Conservation (phyloP, 805 yeast genomes). For the Kluyveromyces lactis region DNA sequence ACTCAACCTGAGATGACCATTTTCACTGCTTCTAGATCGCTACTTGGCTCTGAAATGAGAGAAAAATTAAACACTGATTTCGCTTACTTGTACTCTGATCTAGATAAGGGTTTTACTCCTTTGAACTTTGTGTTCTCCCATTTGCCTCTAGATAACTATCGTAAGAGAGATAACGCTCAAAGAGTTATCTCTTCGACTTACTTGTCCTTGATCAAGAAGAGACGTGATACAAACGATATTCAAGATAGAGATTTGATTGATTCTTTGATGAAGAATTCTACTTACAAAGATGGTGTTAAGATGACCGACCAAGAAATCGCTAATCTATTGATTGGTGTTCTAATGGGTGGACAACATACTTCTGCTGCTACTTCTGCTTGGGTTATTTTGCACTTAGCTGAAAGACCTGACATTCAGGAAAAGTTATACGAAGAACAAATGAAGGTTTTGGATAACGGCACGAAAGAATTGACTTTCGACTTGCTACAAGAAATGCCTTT, state of each 20-base stretch:
- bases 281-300: conserved; percentile 86
- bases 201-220: conserved; percentile 62
- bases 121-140: conserved; percentile 92
- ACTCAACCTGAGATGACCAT: conserved; percentile 94
- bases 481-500: conserved; percentile 74
- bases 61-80: conserved; percentile 70
- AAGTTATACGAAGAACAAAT: conserved; percentile 70
- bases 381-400: conserved; percentile 87
- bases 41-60: conserved; percentile 89
- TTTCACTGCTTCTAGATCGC: conserved; percentile 88
- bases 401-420: conserved; percentile 76
- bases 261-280: conserved; percentile 68
- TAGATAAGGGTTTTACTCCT: conserved; percentile 96
- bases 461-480: conserved; percentile 66
- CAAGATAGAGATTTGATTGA: conserved; percentile 86
- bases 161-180: conserved; percentile 84
- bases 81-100: conserved; percentile 79
- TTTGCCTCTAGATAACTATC: conserved; percentile 80
- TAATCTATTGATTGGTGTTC: conserved; percentile 83
- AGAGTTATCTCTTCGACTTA: conserved; percentile 71
- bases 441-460: conserved; percentile 47
- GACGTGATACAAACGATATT: conserved; percentile 71
- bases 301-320: conserved; percentile 97
- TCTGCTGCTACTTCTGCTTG: conserved; percentile 94
- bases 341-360: conserved; percentile 99